Evolutionary conservation across 2,329 filamentous ascomycete species (phyloP).

Genomic region (Ophiostoma sp.): DNA sequence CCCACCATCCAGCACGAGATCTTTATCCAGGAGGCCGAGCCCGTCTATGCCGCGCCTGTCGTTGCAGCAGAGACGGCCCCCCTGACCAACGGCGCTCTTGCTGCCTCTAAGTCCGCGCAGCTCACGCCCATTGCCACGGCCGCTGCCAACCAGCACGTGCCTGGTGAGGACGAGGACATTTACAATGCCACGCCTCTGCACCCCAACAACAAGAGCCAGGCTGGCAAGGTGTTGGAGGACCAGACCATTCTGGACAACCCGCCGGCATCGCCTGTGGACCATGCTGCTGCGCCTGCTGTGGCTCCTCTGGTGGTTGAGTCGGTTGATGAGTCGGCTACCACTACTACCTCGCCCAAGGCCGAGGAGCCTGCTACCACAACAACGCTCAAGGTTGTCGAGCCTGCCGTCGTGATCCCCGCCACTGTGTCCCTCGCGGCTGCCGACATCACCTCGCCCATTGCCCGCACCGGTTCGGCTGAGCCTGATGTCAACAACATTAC

Average conservation of each 20-base stretch:
- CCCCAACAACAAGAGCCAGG: constrained; percentile 18
- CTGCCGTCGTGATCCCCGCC: not conserved
- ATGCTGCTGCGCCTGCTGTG: not conserved
- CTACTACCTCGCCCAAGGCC: not conserved
- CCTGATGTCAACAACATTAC: constrained; percentile 2
- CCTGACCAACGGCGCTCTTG: not conserved
- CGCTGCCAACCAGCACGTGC: constrained; percentile 14
- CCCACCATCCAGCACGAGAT: not conserved
- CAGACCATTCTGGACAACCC: not conserved
- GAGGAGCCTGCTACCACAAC: not conserved
- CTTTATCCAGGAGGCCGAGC: constrained; percentile 19
- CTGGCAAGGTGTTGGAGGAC: not conserved
- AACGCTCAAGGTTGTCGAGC: not conserved
- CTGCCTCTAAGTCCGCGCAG: not conserved
- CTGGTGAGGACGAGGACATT: constrained; percentile 36
- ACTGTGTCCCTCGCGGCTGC: not conserved
- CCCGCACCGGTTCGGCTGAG: not conserved
- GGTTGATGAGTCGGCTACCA: not conserved
- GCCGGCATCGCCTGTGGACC: constrained; percentile 4
- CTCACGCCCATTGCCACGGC: constrained; percentile 14
- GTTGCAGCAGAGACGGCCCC: not conserved
- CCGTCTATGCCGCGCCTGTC: not conserved
- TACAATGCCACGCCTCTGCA: constrained; percentile 39
- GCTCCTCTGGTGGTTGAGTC: not conserved
- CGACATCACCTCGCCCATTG: constrained; percentile 11